Base-by-base conservation (phyloP, 2,329 filamentous ascomycete genomes). In the Neurospora crassa region DNA sequence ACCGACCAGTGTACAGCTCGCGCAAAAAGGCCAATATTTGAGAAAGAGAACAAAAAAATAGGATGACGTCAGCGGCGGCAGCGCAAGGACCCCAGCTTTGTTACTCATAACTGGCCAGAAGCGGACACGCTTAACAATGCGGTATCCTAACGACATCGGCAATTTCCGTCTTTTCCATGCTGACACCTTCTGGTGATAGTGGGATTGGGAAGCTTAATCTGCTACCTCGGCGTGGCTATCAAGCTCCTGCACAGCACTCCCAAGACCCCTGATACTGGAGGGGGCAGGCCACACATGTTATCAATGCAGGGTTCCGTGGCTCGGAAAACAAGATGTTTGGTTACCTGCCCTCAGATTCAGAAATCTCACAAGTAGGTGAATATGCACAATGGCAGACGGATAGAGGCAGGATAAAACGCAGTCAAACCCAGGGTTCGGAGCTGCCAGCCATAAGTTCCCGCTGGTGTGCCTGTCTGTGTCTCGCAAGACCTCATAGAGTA, bases 61-160 rank as follows among this genome's bases (percentile, higher is more conserved):
- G 59, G 18, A 71, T 74, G 73, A 74, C 72, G 73, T 74, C 72
- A 69, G 72, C 67, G 71, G 73, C 70, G 71, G 68, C 73, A 74
- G 69, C 71, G 40, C 20, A 29, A 29, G 47, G 24, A 68, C 24
- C 67, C 34, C 40, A 29, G n/a, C 40, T 24, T 34, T 29, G 37
- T 29, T 40, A n/a, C 68, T 45, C 29, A 37, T 18, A 63, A 63
- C 53, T 8, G 47, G 20, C 53, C 53, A 37, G 37, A 63, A n/a
- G 16, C 29, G 8, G 16, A 63, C 53, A 63, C 14, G 29, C 53
- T 63, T 63, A 16, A 63, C 53, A 63, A 37, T 34, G 3, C 29
- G 14, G 29, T 5, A 63, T 63, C 29, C 11, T 29, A 11, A 18
- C 8, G 18, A 11, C 34, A 63, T 63, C 53, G 14, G 18, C 53